A percentile compares a stretch with the other conserved stretches of the same genome.
Evolutionary conservation across 2,329 filamentous ascomycete species (phyloP).

Genomic region (Macroventuria anomochaeta): DNA sequence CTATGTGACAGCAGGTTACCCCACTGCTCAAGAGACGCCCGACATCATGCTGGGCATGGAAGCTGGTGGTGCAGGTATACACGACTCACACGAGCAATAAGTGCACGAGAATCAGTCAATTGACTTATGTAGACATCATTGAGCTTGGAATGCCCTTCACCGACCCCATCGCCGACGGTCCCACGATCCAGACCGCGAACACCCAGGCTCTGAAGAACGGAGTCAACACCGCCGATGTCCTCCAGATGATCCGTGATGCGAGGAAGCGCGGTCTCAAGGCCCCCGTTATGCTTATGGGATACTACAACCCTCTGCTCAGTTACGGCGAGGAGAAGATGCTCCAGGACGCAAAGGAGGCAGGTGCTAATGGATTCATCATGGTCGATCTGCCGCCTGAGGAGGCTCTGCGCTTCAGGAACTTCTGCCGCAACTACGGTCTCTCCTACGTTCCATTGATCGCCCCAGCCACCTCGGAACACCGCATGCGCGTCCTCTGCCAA

Average conservation of each 20-base stretch:
- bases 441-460: conserved; percentile 98
- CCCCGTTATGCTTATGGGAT: conserved; percentile 94
- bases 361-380: conserved; percentile 95
- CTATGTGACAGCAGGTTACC: conserved; percentile 95
- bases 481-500: conserved; percentile 94
- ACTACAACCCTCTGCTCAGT: conserved; percentile 94
- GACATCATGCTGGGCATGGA: conserved; percentile 88
- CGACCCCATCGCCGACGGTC: conserved; percentile 96
- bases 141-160: conserved; percentile 97
- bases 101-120: conserved; percentile 11
- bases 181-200: conserved; percentile 95
- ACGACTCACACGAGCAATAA: conserved; percentile 6
- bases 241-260: conserved; percentile 84
- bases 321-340: conserved; percentile 93
- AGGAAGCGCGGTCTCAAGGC: conserved; percentile 77
- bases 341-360: conserved; percentile 80
- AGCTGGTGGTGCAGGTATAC: conserved; percentile 83
- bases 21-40: conserved; percentile 79
- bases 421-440: conserved; percentile 79
- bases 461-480: conserved; percentile 86
- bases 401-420: conserved; percentile 86
- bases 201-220: conserved; percentile 87
- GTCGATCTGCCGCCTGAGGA: conserved; percentile 96
- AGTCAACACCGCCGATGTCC: conserved; percentile 78
- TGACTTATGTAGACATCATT: conserved; percentile 73